These are phyloP conservation scores for Candida glucosophila DNA, from an alignment of 1,139 yeast genomes.

Conservation along the genomic window DNA sequence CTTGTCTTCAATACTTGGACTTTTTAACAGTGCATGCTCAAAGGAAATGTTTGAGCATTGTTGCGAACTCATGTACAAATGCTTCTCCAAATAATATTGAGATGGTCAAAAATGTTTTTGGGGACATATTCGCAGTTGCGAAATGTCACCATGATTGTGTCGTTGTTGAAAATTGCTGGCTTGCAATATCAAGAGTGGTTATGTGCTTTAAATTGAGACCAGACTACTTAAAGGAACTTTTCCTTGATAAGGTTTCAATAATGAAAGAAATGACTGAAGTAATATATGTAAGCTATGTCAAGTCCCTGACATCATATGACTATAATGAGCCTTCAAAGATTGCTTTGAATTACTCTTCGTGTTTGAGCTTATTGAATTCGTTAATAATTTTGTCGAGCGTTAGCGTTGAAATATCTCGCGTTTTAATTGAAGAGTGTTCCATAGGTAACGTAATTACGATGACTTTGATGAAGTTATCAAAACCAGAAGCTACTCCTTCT, in stretches of 20 bases:
- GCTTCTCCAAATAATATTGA: constrained; percentile 37
- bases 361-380: constrained; percentile 35
- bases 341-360: constrained; percentile 20
- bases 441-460: constrained; percentile 34
- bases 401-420: constrained; percentile 32
- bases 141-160: constrained; percentile 48
- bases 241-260: constrained; percentile 18
- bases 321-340: constrained; percentile 10
- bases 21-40: constrained; percentile 89
- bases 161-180: constrained; percentile 65
- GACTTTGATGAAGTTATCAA: constrained; percentile 33
- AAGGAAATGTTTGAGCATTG: constrained; percentile 68
- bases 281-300: constrained; percentile 22
- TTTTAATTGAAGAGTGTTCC: constrained; percentile 29
- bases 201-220: constrained; percentile 42
- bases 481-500: constrained; percentile 5
- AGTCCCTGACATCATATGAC: constrained; percentile 11
- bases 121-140: constrained; percentile 54
- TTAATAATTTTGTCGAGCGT: constrained; percentile 28
- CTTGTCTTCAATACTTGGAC: constrained; percentile 71
- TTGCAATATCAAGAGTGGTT: constrained; percentile 56
- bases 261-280: constrained; percentile 20
- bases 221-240: constrained; percentile 38
- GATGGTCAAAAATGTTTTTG: constrained; percentile 50
- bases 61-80: constrained; percentile 64